Conservation (phyloP, 768 basidiomycete species). For the Termitomyces bulborhizus region DNA sequence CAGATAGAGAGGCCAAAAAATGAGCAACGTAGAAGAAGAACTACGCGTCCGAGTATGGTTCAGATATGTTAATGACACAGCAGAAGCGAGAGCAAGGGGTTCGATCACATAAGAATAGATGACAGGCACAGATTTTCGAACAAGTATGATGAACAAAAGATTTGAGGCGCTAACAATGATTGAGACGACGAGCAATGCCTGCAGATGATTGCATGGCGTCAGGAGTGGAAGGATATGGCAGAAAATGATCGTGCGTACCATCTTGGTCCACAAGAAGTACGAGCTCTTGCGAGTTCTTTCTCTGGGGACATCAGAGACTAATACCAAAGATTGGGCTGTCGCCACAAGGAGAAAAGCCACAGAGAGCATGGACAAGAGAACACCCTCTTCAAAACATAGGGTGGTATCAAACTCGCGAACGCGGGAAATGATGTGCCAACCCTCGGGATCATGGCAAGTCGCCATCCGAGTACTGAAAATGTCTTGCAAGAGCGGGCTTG, state of each 20-base stretch:
- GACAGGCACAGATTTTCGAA: constrained; percentile 33
- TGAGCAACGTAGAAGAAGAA: constrained; percentile 65
- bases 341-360: constrained; percentile 36
- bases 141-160: constrained; percentile 30
- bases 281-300: constrained; percentile 41
- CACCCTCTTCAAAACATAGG: constrained; percentile 74
- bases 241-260: constrained; percentile 40
- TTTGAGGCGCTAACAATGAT: constrained; percentile 38
- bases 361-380: constrained; percentile 51
- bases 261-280: constrained; percentile 51
- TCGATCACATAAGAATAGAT: constrained; percentile 52
- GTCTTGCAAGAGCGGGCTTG: background rate
- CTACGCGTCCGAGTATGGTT: constrained; percentile 68
- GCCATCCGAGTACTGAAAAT: constrained; percentile 22
- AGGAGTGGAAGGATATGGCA: background rate
- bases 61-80: constrained; percentile 47
- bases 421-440: constrained; percentile 58
- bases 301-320: constrained; percentile 19
- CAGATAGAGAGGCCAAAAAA: constrained; percentile 78
- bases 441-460: constrained; percentile 51
- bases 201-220: background rate
- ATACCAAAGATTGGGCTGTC: constrained; percentile 27
- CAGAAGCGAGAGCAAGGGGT: constrained; percentile 42
- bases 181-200: constrained; percentile 47
- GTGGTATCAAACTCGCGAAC: constrained; percentile 69